These are phyloP conservation scores for Aspergillus carlsbadensis DNA, from an alignment of 495 filamentous ascomycete species.

Conservation along the genomic window DNA sequence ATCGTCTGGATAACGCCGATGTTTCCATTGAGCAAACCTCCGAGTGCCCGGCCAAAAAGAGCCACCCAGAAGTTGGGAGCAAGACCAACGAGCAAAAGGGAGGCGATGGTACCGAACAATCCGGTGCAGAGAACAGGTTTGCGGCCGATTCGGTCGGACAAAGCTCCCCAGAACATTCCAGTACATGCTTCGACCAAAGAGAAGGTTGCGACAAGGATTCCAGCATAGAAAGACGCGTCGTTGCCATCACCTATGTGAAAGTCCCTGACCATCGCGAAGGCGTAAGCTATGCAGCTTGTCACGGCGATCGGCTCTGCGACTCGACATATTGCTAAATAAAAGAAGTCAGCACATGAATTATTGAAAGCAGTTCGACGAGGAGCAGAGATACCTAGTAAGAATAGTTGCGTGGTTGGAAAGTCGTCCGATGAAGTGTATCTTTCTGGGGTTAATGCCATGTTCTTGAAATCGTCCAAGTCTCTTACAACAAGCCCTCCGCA, in stretches of 20 bases:
- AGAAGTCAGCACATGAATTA: background rate
- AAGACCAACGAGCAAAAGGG: conserved; percentile 80
- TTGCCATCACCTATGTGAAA: conserved; percentile 65
- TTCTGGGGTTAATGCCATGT: conserved; percentile 55
- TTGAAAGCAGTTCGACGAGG: conserved; percentile 49
- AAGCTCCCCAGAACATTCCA: conserved; percentile 80
- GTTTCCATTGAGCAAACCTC: conserved; percentile 82
- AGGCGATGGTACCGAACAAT: conserved; percentile 75
- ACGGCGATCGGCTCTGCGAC: conserved; percentile 87
- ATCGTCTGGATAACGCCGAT: conserved; percentile 91
- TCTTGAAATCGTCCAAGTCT: conserved; percentile 42
- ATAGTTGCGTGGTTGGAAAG: conserved; percentile 79
- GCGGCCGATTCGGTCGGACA: conserved; percentile 79
- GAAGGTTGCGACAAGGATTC: conserved; percentile 83
- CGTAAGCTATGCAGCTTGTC: conserved; percentile 85
- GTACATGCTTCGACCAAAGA: conserved; percentile 76
- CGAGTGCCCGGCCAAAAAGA: conserved; percentile 68
- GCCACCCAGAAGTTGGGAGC: conserved; percentile 78
- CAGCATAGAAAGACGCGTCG: conserved; percentile 80
- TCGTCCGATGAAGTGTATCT: conserved; percentile 42
- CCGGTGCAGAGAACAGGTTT: conserved; percentile 82
- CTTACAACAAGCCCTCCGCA: conserved; percentile 47
- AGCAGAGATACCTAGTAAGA: conserved; percentile 26
- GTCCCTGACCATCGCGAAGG: conserved; percentile 76
- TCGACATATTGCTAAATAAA: conserved; percentile 61